Base-by-base conservation (phyloP, 2,329 filamentous ascomycete genomes). In the Epichloe gansuensis region DNA sequence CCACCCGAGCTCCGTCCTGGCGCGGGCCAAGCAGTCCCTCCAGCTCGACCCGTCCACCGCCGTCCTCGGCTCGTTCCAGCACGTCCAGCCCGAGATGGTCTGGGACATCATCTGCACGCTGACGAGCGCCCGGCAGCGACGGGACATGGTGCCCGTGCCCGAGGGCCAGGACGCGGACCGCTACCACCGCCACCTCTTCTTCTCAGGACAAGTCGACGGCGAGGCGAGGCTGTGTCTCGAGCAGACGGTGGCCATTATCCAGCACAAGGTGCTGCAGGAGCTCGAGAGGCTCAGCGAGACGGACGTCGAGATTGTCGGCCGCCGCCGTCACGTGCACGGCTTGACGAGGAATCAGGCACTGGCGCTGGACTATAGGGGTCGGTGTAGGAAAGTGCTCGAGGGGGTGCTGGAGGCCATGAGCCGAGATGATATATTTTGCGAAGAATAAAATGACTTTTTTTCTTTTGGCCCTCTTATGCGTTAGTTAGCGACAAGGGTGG, bases 41-140 rank as follows among this genome's bases (percentile, higher is more conserved):
- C 57, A 62, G n/a, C 57, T 67, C 5, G 52, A 61, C n/a, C 53
- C 60, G 0, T 52, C 52, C 15, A 51, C 55, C 6, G 47, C 46
- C 1, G 53, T 67, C 1, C 61, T 73, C 3, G 62, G 66, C 2
- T 67, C 68, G 4, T 76, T 80, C 51, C 64, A 68, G 5, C 73
- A 78, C 53, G 68, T 80, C 7, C 75, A 79, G 58, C 74, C 75
- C 47, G 70, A 71, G 6, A 72, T 81, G 59, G 66, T 78, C 5
- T 73, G 72, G 64, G 73, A 78, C 51, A 68, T 81, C 1, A 65
- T 72, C 43, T 62, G 63, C 50, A 63, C 66, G 0, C 67, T 72
- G 21, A 67, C 63, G 51, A 68, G 61, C n/a, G 61, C 58, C 41
- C 66, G 62, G 48, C 64, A 60, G 47, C 56, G 59, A 34, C 55